Evolutionary conservation across 2,329 filamentous ascomycete genomes (phyloP).

Genomic region (Ceratocystis cubensis): DNA sequence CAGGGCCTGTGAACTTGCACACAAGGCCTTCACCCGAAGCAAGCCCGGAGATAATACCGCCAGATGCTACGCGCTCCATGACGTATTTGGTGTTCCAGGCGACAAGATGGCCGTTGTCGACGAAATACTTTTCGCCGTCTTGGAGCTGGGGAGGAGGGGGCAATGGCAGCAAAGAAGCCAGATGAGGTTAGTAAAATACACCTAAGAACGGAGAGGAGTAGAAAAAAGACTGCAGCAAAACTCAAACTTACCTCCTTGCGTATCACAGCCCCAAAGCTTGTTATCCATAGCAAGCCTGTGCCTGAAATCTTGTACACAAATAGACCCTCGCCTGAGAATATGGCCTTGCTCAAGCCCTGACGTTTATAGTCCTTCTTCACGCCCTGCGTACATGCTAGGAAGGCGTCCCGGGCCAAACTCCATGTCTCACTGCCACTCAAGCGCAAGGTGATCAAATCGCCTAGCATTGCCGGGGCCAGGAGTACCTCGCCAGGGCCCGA

Average conservation of each 20-base stretch:
- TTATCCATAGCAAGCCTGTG: conserved; percentile 72
- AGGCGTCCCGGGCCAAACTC: conserved; percentile 78
- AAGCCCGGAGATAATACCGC: conserved; percentile 81
- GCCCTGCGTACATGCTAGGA: conserved; percentile 75
- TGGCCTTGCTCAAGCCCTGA: conserved; percentile 75
- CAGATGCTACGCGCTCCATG: conserved; percentile 78
- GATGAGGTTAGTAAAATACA: background rate
- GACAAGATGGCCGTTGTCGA: conserved; percentile 86
- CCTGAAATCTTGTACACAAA: conserved; percentile 83
- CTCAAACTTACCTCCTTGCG: conserved; percentile 67
- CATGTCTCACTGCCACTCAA: conserved; percentile 61
- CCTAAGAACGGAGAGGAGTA: conserved; percentile 7
- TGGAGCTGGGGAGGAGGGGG: conserved; percentile 32
- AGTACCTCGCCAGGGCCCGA: conserved; percentile 86
- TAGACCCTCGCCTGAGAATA: conserved; percentile 86
- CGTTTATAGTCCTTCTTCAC: conserved; percentile 77
- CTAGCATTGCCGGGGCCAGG: conserved; percentile 64
- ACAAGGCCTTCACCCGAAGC: conserved; percentile 77
- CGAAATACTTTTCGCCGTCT: conserved; percentile 73
- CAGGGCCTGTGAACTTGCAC: conserved; percentile 86
- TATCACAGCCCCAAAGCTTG: conserved; percentile 89
- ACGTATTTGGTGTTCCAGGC: conserved; percentile 96
- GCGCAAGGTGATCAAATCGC: conserved; percentile 72
- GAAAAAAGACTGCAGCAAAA: background rate
- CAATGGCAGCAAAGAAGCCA: conserved; percentile 1